phyloP scores from a whole-genome alignment of 2,329 filamentous ascomycete genomes.

The Trichoderma semiorbis region DNA sequence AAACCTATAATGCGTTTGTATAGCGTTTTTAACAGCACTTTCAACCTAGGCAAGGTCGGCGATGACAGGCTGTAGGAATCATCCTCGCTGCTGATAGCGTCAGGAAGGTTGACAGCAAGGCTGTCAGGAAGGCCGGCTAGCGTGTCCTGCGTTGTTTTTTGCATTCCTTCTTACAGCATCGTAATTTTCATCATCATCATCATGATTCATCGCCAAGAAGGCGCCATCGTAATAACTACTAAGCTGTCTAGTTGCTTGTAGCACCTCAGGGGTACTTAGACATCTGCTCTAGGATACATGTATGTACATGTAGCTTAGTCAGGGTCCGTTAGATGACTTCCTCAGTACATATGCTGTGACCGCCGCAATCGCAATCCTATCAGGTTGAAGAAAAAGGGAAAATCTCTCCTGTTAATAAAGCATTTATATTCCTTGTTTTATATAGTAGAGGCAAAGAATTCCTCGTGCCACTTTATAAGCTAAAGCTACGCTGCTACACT shows the following conservation, averaged over 20 bases:
- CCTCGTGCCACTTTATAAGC: neutral
- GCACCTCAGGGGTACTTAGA: neutral
- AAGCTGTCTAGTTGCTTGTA: neutral
- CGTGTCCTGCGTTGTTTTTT: neutral
- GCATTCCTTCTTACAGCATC: neutral
- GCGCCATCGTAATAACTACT: neutral
- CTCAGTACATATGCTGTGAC: neutral
- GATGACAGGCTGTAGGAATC: neutral
- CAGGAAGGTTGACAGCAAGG: neutral
- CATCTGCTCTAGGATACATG: neutral
- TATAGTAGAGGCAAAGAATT: neutral
- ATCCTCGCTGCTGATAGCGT: neutral
- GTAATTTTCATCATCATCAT: neutral
- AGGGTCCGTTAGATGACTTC: neutral
- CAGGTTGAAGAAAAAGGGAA: neutral
- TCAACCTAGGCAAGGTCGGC: neutral
- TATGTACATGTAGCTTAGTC: neutral
- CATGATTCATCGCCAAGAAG: neutral
- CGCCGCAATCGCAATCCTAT: neutral
- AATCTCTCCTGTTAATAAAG: neutral
- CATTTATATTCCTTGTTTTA: neutral
- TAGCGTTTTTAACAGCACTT: neutral
- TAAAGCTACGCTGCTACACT: neutral
- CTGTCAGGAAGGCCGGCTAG: neutral
- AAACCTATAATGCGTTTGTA: neutral